Percentiles rank a stretch among this genome's conserved stretches.
These are phyloP conservation scores for Alternaria novae-zelandiae DNA, from an alignment of 2,329 filamentous ascomycete species.

Conservation along the genomic window DNA sequence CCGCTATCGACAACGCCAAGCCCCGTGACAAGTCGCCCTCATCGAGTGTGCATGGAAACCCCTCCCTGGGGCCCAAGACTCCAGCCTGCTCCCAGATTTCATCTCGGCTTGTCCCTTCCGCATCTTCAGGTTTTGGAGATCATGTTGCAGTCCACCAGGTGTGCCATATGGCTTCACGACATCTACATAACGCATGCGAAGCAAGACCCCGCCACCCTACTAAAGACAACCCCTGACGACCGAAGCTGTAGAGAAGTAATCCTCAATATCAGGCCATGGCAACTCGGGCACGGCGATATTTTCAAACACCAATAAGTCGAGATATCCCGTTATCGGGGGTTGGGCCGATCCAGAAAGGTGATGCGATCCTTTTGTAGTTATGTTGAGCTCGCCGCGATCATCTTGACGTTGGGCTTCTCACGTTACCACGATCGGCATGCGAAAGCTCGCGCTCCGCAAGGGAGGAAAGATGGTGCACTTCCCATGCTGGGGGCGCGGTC, in stretches of 20 bases:
- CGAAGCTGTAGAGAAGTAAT: background rate
- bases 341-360: background rate
- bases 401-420: background rate
- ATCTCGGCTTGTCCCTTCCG: constrained; percentile 2
- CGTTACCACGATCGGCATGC: background rate
- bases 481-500: background rate
- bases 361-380: background rate
- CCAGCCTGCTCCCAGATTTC: constrained; percentile 1
- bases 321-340: background rate
- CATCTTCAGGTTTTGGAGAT: background rate
- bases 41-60: background rate
- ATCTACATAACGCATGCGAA: constrained; percentile 35
- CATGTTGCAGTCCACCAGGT: constrained; percentile 4
- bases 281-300: background rate
- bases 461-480: background rate
- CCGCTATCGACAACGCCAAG: constrained; percentile 35
- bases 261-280: background rate
- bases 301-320: background rate
- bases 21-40: constrained; percentile 27
- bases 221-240: background rate
- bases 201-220: constrained; percentile 10
- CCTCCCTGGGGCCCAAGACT: background rate
- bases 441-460: background rate
- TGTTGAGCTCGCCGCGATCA: background rate
- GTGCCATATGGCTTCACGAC: constrained; percentile 20